These are phyloP conservation scores for Rhodocollybia butyracea DNA, from an alignment of 768 basidiomycete genomes.

Conservation along the genomic window DNA sequence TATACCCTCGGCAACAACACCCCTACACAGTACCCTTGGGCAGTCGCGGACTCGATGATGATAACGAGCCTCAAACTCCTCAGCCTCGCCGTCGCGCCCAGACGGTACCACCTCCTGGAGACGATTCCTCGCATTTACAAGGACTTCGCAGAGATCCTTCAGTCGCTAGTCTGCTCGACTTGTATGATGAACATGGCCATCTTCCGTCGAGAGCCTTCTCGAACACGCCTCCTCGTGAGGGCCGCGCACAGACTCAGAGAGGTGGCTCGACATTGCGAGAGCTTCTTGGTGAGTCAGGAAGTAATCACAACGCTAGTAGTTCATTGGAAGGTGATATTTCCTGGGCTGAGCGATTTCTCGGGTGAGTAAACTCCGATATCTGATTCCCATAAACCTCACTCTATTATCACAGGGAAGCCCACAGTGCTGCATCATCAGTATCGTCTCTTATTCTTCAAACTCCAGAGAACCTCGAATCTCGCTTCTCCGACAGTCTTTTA, in stretches of 20 bases:
- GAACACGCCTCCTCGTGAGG: slow-evolving; percentile 47
- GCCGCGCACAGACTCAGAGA: slow-evolving; percentile 52
- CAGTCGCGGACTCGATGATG: slow-evolving; percentile 36
- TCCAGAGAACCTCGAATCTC: slow-evolving; percentile 42
- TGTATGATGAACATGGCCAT: slow-evolving; percentile 73
- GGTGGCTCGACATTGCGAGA: slow-evolving; percentile 74
- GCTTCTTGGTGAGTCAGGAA: slow-evolving; percentile 56
- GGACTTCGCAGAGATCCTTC: slow-evolving; percentile 74
- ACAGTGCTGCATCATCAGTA: slow-evolving; percentile 36
- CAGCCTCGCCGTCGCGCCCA: slow-evolving; percentile 24
- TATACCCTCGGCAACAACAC: slow-evolving; percentile 59
- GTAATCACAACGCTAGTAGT: slow-evolving; percentile 26
- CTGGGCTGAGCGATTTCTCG: slow-evolving; percentile 76
- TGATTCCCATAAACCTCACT: neutral
- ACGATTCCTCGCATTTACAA: slow-evolving; percentile 48
- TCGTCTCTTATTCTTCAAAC: slow-evolving; percentile 52
- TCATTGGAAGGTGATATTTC: slow-evolving; percentile 70
- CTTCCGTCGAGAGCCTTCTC: slow-evolving; percentile 63
- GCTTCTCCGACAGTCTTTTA: slow-evolving; percentile 31
- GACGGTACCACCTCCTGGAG: slow-evolving; percentile 7
- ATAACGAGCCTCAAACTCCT: slow-evolving; percentile 22
- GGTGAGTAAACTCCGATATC: slow-evolving; percentile 36
- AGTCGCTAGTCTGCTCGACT: slow-evolving; percentile 65
- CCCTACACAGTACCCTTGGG: slow-evolving; percentile 62
- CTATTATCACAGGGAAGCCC: slow-evolving; percentile 37